Evolutionary conservation across 73 alveolate species (phyloP).

Genomic region (Paramecium biaurelia): DNA sequence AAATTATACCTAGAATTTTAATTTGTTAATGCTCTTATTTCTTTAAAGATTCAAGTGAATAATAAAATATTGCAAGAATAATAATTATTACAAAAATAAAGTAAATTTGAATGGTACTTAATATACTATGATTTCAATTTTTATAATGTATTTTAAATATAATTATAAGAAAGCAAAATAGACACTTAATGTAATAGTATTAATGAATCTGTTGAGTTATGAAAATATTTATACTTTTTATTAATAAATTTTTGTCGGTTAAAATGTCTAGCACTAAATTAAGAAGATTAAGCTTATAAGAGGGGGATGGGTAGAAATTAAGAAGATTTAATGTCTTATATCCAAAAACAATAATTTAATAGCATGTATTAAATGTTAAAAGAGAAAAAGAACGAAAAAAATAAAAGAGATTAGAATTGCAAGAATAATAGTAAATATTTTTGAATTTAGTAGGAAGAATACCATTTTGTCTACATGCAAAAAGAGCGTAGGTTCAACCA

Average conservation of each 20-base stretch:
- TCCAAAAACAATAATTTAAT: neutral
- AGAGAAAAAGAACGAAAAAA: neutral
- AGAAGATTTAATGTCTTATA: conserved; percentile 27
- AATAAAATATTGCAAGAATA: too few species aligned
- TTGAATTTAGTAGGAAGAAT: neutral
- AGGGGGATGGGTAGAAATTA: conserved; percentile 16
- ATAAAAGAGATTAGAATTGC: neutral
- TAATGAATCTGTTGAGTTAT: neutral
- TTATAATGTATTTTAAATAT: too few species aligned
- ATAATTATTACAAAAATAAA: neutral
- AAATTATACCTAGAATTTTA: too few species aligned
- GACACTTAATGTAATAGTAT: too few species aligned
- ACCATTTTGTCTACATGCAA: neutral
- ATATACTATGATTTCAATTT: too few species aligned
- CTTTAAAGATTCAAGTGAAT: too few species aligned
- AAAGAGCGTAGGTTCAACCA: neutral
- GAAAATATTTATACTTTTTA: neutral
- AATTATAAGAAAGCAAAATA: too few species aligned
- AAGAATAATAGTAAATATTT: neutral
- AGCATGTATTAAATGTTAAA: neutral
- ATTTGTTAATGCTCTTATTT: too few species aligned
- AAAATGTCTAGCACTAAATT: conserved; percentile 4
- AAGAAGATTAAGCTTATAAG: neutral
- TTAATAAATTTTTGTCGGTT: neutral
- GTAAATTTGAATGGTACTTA: neutral